Evolutionary conservation across 139 green algal species (phyloP).

Genomic region (Gonium pectorale): DNA sequence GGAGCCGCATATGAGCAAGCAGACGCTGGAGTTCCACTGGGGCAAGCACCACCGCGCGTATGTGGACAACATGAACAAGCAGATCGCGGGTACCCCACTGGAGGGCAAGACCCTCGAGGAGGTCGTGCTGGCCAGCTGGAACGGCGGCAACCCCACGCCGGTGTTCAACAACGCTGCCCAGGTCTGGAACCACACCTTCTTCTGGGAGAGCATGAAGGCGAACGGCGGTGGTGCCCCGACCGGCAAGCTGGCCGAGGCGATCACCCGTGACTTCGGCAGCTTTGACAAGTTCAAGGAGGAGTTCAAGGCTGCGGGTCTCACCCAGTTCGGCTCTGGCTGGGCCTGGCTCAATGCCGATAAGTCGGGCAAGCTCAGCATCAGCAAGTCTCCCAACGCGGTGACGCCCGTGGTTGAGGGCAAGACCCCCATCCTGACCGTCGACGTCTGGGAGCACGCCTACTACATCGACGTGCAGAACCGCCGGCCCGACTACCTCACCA

Average conservation of each 20-base stretch:
- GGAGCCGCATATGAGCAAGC: constrained; percentile 80
- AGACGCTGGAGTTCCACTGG: constrained; percentile 90
- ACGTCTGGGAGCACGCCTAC: constrained; percentile 94
- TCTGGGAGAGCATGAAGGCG: constrained; percentile 92
- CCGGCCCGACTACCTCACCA: constrained; percentile 85
- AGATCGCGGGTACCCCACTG: constrained; percentile 91
- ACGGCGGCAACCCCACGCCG: constrained; percentile 84
- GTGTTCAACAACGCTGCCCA: constrained; percentile 95
- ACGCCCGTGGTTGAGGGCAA: constrained; percentile 82
- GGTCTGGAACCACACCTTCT: constrained; percentile 97
- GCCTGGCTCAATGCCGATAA: constrained; percentile 89
- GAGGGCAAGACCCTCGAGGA: constrained; percentile 91
- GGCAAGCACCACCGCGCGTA: constrained; percentile 95
- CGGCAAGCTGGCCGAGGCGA: constrained; percentile 83
- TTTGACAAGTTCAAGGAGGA: constrained; percentile 90
- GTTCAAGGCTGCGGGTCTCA: constrained; percentile 84
- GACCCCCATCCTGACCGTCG: constrained; percentile 91
- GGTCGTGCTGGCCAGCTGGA: constrained; percentile 82
- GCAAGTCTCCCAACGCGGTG: constrained; percentile 95
- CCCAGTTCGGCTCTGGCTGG: constrained; percentile 94
- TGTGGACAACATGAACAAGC: constrained; percentile 94
- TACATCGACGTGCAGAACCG: constrained; percentile 74
- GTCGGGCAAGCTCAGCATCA: constrained; percentile 87
- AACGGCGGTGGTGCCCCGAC: constrained; percentile 81
- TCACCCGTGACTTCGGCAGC: constrained; percentile 90